Percentiles rank a stretch among this genome's conserved stretches.
Conservation (phyloP, 306 rosid genomes). For the Rubus parviflorus region DNA sequence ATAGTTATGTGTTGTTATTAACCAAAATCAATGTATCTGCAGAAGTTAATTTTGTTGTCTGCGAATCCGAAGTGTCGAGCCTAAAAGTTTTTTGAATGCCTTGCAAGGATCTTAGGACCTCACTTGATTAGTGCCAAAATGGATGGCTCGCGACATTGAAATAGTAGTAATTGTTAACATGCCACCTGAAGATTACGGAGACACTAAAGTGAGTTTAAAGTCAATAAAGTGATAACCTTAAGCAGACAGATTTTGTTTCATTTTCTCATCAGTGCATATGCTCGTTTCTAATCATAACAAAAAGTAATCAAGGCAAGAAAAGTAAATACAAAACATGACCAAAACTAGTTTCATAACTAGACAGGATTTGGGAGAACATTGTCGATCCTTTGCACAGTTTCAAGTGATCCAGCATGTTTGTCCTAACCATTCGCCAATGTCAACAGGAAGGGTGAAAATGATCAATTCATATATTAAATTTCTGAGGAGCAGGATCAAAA, state of each 20-base stretch:
- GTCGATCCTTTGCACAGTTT: conserved; percentile 14
- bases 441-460: conserved; percentile 1
- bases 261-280: not conserved
- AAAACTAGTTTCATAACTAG: conserved; percentile 3
- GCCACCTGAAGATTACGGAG: too few relatives aligned
- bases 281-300: not conserved
- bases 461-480: conserved; percentile 48
- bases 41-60: too few relatives aligned
- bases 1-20: too few relatives aligned
- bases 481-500: conserved; percentile 67
- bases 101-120: too few relatives aligned
- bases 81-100: too few relatives aligned
- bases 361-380: not conserved
- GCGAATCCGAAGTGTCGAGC: too few relatives aligned
- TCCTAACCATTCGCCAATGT: conserved; percentile 18
- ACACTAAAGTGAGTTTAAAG: too few relatives aligned
- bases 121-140: too few relatives aligned
- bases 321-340: conserved; percentile 9
- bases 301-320: not conserved
- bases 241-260: not conserved
- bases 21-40: too few relatives aligned
- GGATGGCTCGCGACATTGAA: too few relatives aligned
- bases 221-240: too few relatives aligned
- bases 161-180: too few relatives aligned
- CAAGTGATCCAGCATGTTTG: not conserved